Evolutionary conservation across 768 basidiomycete genomes (phyloP).

Genomic region (Lenzites betulinus): DNA sequence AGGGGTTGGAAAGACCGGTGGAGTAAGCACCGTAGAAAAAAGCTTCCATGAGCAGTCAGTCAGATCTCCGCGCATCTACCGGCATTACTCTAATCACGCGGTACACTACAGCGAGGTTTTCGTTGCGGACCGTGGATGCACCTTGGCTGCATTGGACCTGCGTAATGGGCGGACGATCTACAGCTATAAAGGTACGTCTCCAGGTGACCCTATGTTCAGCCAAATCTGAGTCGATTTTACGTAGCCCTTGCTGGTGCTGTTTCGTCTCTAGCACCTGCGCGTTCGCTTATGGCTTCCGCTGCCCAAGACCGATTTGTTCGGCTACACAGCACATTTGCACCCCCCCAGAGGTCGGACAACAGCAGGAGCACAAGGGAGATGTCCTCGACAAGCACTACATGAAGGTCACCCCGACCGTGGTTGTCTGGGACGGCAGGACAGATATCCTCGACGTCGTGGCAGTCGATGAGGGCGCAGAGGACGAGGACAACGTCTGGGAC

Average conservation of each 20-base stretch:
- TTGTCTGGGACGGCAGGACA: slow-evolving; percentile 57
- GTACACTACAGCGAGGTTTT: slow-evolving; percentile 59
- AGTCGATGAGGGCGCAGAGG: slow-evolving; percentile 37
- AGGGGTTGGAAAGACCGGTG: slow-evolving; percentile 58
- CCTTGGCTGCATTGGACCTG: slow-evolving; percentile 65
- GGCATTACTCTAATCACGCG: background rate
- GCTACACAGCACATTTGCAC: slow-evolving; percentile 62
- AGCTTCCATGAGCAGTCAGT: slow-evolving; percentile 68
- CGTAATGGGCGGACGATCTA: slow-evolving; percentile 67
- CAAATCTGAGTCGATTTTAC: background rate
- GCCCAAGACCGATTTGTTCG: slow-evolving; percentile 72
- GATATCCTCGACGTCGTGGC: slow-evolving; percentile 19
- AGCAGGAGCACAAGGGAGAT: slow-evolving; percentile 57
- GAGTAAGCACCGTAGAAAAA: slow-evolving; percentile 57
- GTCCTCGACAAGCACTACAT: slow-evolving; percentile 66
- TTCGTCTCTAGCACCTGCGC: slow-evolving; percentile 59
- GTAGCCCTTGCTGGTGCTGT: slow-evolving; percentile 73
- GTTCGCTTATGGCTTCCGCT: slow-evolving; percentile 56
- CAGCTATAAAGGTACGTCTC: slow-evolving; percentile 61
- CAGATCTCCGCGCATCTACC: too few species aligned
- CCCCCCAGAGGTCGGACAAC: slow-evolving; percentile 50
- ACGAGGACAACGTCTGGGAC: slow-evolving; percentile 42
- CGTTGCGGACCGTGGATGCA: slow-evolving; percentile 63
- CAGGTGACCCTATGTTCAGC: background rate
- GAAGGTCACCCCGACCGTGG: slow-evolving; percentile 60